Evolutionary conservation across 768 basidiomycete genomes (phyloP), one percentile per base, ranked within the genome.

Genomic region (Leucosporidium yakuticum): DNA sequence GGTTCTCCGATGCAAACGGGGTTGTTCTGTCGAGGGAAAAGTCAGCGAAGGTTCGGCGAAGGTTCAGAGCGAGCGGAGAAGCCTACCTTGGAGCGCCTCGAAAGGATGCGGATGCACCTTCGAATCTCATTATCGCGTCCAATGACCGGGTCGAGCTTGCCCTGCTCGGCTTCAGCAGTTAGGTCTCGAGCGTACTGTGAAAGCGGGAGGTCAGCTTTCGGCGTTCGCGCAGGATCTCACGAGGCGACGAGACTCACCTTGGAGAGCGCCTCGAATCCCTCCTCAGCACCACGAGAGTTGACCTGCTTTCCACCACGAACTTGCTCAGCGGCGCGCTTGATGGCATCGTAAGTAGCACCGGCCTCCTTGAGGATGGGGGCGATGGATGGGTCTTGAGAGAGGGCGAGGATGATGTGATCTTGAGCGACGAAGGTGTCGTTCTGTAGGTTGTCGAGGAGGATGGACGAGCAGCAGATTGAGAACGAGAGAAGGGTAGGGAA

Each of bases 1-100:
- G 90, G 79, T 91, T 91, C 69, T 69, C 93, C 94, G 74, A 98
- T 91, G 31, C 97, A 85, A 50, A 96, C 91, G n/a, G 95, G 92
- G 75, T 95, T 96, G 76, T 93, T 94, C 60, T 44, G 21, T 20
- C 17, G 2, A 9, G 19, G 11, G 23, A 4, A 7, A 44, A 23
- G 25, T 59, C 34, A 59, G 58, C 58, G 39, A 9, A 15, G 6
- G 39, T 15, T 44, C 39, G 39, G 39, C 39, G 39, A 15, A 12
- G 39, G 8, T 15, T 44, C 39, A 9, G 47, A 47, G n/a, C 12
- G 2, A 27, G n/a, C 11, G 19, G 29, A 27, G 20, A 12, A n/a
- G 39, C 57, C 9, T 34, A 59, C 58, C 79, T 97, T 97, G 4
- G 92, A 96, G 76, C 94, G 57, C 39, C 80, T 63, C 4, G 58